Evolutionary conservation across 2,329 filamentous ascomycete species (phyloP).

Genomic region (Fusarium sp.): DNA sequence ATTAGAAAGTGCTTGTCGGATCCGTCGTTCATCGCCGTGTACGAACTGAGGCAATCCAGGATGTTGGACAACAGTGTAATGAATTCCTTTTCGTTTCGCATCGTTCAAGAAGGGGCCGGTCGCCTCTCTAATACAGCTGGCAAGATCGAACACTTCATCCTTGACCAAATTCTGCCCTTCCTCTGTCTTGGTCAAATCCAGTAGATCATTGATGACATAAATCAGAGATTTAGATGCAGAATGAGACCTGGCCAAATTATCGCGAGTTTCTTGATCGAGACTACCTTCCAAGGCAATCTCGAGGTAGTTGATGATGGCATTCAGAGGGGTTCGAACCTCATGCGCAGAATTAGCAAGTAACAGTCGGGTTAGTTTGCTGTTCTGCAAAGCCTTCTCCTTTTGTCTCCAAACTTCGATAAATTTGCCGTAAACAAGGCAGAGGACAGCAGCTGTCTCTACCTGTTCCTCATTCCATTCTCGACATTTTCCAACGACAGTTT

Average conservation of each 20-base stretch:
- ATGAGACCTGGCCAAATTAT: slow-evolving; percentile 85
- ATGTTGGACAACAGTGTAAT: slow-evolving; percentile 75
- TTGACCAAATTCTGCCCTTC: slow-evolving; percentile 83
- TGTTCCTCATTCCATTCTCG: slow-evolving; percentile 91
- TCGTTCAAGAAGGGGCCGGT: slow-evolving; percentile 79
- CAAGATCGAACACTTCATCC: slow-evolving; percentile 82
- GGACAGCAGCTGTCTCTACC: slow-evolving; percentile 86
- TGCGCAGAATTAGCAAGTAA: slow-evolving; percentile 90
- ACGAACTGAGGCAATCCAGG: slow-evolving; percentile 77
- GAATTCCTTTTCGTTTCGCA: slow-evolving; percentile 78
- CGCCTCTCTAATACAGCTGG: slow-evolving; percentile 78
- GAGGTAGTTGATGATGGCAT: slow-evolving; percentile 94
- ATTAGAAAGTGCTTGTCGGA: slow-evolving; percentile 87
- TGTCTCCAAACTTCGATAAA: slow-evolving; percentile 96
- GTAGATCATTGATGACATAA: slow-evolving; percentile 91
- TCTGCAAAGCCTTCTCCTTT: slow-evolving; percentile 86
- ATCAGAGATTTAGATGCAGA: slow-evolving; percentile 93
- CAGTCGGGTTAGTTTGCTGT: slow-evolving; percentile 80
- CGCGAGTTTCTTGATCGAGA: slow-evolving; percentile 83
- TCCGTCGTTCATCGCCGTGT: slow-evolving; percentile 80
- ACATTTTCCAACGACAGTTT: slow-evolving; percentile 83
- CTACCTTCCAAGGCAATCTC: slow-evolving; percentile 88
- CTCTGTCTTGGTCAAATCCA: slow-evolving; percentile 90
- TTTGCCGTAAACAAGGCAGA: slow-evolving; percentile 88
- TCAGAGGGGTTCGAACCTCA: slow-evolving; percentile 89